Evolutionary conservation across 2,329 filamentous ascomycete genomes (phyloP).

Genomic region (Neoscytalidium dimidiatum): DNA sequence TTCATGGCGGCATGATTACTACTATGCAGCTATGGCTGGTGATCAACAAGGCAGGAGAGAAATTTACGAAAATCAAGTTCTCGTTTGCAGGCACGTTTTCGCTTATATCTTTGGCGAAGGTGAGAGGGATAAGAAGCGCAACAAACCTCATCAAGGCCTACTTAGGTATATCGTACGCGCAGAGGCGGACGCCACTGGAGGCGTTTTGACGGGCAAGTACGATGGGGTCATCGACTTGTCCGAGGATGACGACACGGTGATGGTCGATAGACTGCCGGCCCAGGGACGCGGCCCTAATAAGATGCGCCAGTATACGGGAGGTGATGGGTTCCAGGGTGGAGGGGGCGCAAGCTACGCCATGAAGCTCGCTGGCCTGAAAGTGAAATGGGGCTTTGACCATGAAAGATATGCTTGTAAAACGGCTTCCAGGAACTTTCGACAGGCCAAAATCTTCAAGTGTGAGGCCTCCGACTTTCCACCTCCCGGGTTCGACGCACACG

Average conservation of each 20-base stretch:
- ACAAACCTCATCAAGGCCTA: background rate
- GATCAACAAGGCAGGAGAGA: background rate
- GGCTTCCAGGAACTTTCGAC: slow-evolving; percentile 60
- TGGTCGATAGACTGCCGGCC: background rate
- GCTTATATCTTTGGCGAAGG: background rate
- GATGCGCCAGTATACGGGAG: slow-evolving; percentile 59
- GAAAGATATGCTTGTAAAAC: slow-evolving; percentile 58
- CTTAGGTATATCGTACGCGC: background rate
- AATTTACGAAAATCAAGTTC: background rate
- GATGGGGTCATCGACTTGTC: background rate
- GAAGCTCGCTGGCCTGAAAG: slow-evolving; percentile 55
- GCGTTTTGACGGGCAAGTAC: background rate
- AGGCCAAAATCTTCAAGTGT: slow-evolving; percentile 22
- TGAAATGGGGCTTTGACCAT: slow-evolving; percentile 67
- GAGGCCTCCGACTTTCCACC: slow-evolving; percentile 46
- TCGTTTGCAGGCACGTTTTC: background rate
- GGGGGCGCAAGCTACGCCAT: slow-evolving; percentile 72
- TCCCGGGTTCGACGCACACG: slow-evolving; percentile 39
- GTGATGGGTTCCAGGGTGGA: slow-evolving; percentile 72
- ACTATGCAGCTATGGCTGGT: background rate
- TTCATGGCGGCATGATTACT: background rate
- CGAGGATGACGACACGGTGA: background rate
- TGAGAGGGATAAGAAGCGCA: background rate
- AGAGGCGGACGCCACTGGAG: background rate
- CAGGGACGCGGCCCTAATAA: background rate